Evolutionary conservation across 73 alveolate species (phyloP).

Genomic region (Symbiodinium pilosum): DNA sequence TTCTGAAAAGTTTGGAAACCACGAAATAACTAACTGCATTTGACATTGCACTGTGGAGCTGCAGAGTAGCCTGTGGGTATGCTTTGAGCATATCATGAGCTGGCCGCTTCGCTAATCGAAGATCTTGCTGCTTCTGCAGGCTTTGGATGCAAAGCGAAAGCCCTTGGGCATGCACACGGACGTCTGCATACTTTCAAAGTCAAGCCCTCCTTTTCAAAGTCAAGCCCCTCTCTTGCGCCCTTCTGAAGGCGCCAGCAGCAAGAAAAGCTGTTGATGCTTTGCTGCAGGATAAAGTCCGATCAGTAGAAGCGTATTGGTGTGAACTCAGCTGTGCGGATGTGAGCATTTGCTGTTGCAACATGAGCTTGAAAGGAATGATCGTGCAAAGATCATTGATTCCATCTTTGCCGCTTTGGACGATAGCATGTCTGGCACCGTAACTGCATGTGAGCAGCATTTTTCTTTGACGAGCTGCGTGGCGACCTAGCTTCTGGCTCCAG

Average conservation of each 20-base stretch:
- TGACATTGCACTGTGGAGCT: too few species aligned
- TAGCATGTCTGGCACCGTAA: neutral
- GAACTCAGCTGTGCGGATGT: too few species aligned
- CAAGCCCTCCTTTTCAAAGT: too few species aligned
- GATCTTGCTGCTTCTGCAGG: neutral
- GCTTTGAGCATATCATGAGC: too few species aligned
- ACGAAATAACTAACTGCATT: too few species aligned
- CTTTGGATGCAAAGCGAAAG: neutral
- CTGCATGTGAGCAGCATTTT: neutral
- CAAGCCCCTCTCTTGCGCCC: neutral
- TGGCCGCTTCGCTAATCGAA: too few species aligned
- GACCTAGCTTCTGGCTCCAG: too few species aligned
- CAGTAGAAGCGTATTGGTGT: too few species aligned
- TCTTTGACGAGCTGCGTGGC: too few species aligned
- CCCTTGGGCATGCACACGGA: neutral
- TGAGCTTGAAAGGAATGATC: neutral
- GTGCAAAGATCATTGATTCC: neutral
- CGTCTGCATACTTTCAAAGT: neutral
- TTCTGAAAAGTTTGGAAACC: too few species aligned
- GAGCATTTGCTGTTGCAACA: too few species aligned
- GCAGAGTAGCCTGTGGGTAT: too few species aligned
- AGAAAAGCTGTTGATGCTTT: neutral
- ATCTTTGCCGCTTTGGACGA: neutral
- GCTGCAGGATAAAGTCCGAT: neutral
- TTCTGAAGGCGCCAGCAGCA: constrained; percentile 1